phyloP scores from a whole-genome alignment of 192 early-diverging fungal genomes.

The Entomortierella parvispora region DNA sequence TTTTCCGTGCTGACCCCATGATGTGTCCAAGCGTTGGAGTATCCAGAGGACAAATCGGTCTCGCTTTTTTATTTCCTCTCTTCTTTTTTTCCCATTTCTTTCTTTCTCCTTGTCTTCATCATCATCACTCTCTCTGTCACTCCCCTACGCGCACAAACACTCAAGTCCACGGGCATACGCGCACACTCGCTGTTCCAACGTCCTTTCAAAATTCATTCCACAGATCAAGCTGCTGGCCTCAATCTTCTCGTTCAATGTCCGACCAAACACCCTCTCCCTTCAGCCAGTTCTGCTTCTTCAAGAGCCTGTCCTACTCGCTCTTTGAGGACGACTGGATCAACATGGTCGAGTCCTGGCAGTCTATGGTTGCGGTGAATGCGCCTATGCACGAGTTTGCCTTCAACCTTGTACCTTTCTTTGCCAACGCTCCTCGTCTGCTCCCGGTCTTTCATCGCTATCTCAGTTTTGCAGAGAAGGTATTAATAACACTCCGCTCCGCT shows the following conservation, averaged over 20 bases:
- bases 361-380: constrained; percentile 47
- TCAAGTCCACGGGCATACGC: background rate
- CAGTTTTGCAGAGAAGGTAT: constrained; percentile 39
- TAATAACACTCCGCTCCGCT: too few relatives aligned
- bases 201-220: too few relatives aligned
- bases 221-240: too few relatives aligned
- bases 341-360: constrained; percentile 48
- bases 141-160: background rate
- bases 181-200: background rate
- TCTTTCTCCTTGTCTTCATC: background rate
- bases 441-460: constrained; percentile 54
- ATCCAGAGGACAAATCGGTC: background rate
- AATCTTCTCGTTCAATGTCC: background rate
- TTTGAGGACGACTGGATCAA: constrained; percentile 50
- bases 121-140: background rate
- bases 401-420: constrained; percentile 56
- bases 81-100: background rate
- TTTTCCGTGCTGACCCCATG: background rate
- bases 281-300: constrained; percentile 53
- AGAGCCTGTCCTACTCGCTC: constrained; percentile 43
- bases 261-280: constrained; percentile 27
- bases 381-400: constrained; percentile 41
- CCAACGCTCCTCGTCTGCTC: constrained; percentile 35
- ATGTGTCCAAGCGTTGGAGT: background rate
- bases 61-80: background rate